These are phyloP conservation scores for Geranium brycei DNA, from an alignment of 345 rosid species.

Conservation along the genomic window DNA sequence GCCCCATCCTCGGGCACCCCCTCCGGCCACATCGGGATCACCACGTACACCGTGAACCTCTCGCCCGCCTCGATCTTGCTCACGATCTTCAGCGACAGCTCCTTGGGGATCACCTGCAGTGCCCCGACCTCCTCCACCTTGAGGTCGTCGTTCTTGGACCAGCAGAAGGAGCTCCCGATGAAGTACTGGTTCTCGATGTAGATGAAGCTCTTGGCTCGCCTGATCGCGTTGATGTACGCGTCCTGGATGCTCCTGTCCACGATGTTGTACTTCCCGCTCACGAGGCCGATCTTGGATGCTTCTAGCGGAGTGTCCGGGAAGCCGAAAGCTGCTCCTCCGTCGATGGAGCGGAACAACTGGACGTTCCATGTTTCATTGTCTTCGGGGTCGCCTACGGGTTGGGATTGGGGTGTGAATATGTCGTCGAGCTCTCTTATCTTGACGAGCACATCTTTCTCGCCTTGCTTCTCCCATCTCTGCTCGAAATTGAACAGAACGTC, in stretches of 20 bases:
- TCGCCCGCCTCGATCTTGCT: slow-evolving; percentile 37
- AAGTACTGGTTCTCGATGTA: slow-evolving; percentile 41
- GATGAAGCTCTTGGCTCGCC: slow-evolving; percentile 35
- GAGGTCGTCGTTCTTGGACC: slow-evolving; percentile 16
- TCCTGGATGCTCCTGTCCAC: slow-evolving; percentile 40
- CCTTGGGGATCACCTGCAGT: slow-evolving; percentile 36
- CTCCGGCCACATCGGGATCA: slow-evolving; percentile 58
- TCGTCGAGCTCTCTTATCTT: slow-evolving; percentile 10
- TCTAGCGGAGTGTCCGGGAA: slow-evolving; percentile 24
- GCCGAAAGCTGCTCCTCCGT: slow-evolving; percentile 34
- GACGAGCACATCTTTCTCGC: slow-evolving; percentile 21
- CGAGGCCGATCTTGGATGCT: slow-evolving; percentile 23
- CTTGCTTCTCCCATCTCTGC: slow-evolving; percentile 46
- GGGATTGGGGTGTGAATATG: slow-evolving; percentile 15
- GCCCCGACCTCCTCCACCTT: slow-evolving; percentile 22
- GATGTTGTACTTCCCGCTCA: slow-evolving; percentile 20
- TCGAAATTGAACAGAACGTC: slow-evolving; percentile 37
- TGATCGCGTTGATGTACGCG: slow-evolving; percentile 35
- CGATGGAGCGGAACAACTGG: slow-evolving; percentile 34
- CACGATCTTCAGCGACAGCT: slow-evolving; percentile 32
- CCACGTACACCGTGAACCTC: slow-evolving; percentile 29
- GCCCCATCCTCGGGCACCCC: slow-evolving; percentile 36
- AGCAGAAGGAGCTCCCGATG: slow-evolving; percentile 33
- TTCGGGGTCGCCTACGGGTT: slow-evolving; percentile 15
- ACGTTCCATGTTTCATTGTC: slow-evolving; percentile 33